Conservation (phyloP, 2,329 filamentous ascomycete genomes). For the Penicillium palitans region DNA sequence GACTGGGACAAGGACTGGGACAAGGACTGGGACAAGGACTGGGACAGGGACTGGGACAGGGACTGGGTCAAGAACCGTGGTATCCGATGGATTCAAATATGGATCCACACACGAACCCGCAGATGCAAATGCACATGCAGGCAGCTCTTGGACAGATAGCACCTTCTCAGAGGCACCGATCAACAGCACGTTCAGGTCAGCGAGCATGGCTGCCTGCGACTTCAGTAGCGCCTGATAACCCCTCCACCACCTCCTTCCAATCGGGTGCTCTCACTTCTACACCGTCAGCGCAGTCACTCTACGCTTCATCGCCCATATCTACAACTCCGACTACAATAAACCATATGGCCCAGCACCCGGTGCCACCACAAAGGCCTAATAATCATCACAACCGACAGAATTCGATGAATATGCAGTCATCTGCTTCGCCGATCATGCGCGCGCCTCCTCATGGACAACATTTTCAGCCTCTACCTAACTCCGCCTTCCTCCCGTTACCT, state of each 20-base stretch:
- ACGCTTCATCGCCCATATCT: not conserved
- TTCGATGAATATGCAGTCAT: not conserved
- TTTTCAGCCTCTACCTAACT: not conserved
- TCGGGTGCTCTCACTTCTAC: not conserved
- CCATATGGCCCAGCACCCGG: not conserved
- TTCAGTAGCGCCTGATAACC: not conserved
- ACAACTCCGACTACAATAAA: not conserved
- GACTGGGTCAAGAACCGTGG: not conserved
- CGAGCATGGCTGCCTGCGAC: not conserved
- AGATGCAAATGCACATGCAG: not conserved
- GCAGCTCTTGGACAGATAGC: not conserved
- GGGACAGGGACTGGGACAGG: not conserved
- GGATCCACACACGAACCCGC: not conserved
- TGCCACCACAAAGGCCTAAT: not conserved
- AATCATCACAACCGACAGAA: not conserved
- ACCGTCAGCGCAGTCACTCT: not conserved
- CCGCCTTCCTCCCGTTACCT: conserved; percentile 14
- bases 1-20: too few relatives aligned
- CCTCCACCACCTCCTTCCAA: not conserved
- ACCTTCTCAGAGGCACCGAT: not conserved
- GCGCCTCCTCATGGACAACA: not conserved
- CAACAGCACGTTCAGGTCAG: not conserved
- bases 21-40: not conserved
- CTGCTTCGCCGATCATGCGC: not conserved
- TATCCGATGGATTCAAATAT: not conserved